Evolutionary conservation across 2,329 filamentous ascomycete species (phyloP), one percentile per base, ranked within the genome.

Genomic region (Colletotrichum navitas): DNA sequence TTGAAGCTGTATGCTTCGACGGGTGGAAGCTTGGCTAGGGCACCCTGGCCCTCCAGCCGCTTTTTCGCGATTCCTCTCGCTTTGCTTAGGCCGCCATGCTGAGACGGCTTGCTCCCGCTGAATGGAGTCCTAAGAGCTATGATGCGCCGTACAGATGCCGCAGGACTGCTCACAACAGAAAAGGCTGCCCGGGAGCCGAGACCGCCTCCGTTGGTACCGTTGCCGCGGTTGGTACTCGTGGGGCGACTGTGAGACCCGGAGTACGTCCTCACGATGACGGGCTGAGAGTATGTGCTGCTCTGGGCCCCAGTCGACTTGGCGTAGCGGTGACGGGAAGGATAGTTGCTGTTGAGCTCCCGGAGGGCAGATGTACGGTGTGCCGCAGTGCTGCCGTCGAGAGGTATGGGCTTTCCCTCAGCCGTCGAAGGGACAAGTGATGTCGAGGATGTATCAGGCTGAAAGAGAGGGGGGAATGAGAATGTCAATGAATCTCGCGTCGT

Each of bases 211-310:
- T 59, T 56, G 10, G 58, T n/a, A 41, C 69, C 66, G 63, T 58
- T 47, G 60, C 70, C 71, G 45, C 78, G 77, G 41, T 77, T 79
- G 24, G 78, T 77, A 66, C 76, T 78, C 26, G 74, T 75, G 34
- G 78, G 78, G 29, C 81, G 81, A 52, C 76, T 78, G 18, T 79
- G 76, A 14, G 81, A 84, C 1, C 87, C 86, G 54, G 87, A 89
- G 77, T 91, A 91, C 60, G 89, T 91, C 69, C 89, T 85, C 32
- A 91, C 90, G 49, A 91, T 87, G 68, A 91, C 88, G n/a, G 90
- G 90, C 73, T 91, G 88, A 3, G 87, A 90, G 76, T 89, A 90
- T 49, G 88, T 90, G 74, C 84, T 88, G 79, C 81, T 89, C 76
- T 86, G 83, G 24, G 88, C 85, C 14, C 86, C 86, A 16, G 86